Conservation (phyloP, 2,329 filamentous ascomycete species). For the Diaporthe helianthi region DNA sequence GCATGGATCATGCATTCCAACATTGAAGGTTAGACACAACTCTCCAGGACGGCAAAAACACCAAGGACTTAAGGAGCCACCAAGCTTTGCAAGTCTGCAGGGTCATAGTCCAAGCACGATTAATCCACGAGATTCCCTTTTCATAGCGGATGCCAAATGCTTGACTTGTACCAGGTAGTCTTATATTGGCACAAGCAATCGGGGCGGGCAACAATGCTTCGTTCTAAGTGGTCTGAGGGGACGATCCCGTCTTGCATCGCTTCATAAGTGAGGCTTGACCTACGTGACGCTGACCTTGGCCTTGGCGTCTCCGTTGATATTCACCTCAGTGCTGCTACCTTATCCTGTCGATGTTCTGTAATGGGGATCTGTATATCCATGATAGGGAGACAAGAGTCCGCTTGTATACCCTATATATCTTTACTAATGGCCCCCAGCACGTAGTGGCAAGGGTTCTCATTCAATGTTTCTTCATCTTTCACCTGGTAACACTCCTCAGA, state of each 20-base stretch:
- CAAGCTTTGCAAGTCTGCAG: neutral
- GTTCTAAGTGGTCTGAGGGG: neutral
- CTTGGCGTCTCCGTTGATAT: neutral
- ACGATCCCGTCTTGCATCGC: neutral
- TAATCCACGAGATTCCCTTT: neutral
- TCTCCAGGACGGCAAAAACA: neutral
- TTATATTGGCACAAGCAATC: neutral
- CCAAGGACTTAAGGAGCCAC: slow-evolving; percentile 3
- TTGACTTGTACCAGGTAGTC: neutral
- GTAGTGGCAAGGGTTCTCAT: no score
- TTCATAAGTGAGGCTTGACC: neutral
- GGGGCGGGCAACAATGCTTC: neutral
- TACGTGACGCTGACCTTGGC: neutral
- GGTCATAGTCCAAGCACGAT: neutral
- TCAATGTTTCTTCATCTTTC: neutral
- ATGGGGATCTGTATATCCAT: no score
- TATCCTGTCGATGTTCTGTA: neutral
- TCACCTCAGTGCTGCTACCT: neutral
- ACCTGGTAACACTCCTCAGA: neutral
- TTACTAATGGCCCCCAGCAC: neutral
- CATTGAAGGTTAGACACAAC: no score
- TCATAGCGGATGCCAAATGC: neutral
- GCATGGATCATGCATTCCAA: no score
- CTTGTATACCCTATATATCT: neutral
- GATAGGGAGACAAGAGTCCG: neutral